These are phyloP conservation scores for Cytospora schulzeri DNA, from an alignment of 2,329 filamentous ascomycete species.

Conservation along the genomic window DNA sequence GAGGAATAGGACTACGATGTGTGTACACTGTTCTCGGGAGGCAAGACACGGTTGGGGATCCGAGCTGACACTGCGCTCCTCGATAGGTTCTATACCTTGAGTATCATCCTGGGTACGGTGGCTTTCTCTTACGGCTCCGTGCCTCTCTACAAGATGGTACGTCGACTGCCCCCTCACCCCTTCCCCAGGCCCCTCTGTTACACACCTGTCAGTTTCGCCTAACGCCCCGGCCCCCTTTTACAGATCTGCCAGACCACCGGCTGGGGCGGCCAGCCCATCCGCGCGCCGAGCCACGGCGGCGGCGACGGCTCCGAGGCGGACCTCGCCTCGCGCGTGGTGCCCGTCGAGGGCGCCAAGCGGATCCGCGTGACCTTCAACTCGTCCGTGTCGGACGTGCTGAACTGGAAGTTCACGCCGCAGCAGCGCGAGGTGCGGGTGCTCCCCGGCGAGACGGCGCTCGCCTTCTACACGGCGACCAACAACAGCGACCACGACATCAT, in stretches of 20 bases:
- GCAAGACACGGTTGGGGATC: neutral
- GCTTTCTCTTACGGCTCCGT: conserved; percentile 82
- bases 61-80: conserved; percentile 30
- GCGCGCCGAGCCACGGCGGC: conserved; percentile 68
- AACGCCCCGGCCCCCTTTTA: too few species aligned
- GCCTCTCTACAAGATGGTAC: conserved; percentile 83
- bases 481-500: conserved; percentile 90
- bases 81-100: conserved; percentile 71
- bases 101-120: conserved; percentile 76
- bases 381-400: conserved; percentile 90
- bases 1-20: conserved; percentile 71
- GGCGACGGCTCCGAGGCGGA: conserved; percentile 58
- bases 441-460: conserved; percentile 93
- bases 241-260: conserved; percentile 84
- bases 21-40: conserved; percentile 31
- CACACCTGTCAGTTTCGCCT: too few species aligned
- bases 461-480: conserved; percentile 98
- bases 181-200: too few species aligned
- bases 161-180: conserved; percentile 20
- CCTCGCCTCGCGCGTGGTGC: conserved; percentile 74
- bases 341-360: conserved; percentile 78
- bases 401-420: conserved; percentile 97
- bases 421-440: conserved; percentile 95
- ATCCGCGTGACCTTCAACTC: conserved; percentile 96
- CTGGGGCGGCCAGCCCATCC: conserved; percentile 91